Evolutionary conservation across 2,329 filamentous ascomycete genomes (phyloP).

Genomic region (Colletotrichum coccodes): DNA sequence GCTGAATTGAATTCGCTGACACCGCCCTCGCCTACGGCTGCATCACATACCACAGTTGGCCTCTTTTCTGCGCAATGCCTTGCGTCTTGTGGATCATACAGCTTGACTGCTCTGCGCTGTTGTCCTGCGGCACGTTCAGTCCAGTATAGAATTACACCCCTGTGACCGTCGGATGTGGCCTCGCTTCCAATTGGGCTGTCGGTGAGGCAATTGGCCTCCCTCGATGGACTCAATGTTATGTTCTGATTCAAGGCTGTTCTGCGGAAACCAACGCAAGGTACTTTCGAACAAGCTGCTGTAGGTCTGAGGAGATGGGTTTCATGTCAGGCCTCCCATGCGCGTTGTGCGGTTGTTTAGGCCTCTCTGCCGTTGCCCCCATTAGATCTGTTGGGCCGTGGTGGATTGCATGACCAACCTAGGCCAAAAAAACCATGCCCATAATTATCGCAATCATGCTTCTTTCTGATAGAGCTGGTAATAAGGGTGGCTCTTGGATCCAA

Average conservation of each 20-base stretch:
- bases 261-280: conserved; percentile 22
- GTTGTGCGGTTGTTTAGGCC: conserved; percentile 24
- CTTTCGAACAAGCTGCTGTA: background rate
- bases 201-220: background rate
- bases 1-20: background rate
- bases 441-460: background rate
- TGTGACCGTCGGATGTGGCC: background rate
- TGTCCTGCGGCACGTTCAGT: background rate
- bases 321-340: conserved; percentile 23
- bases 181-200: background rate
- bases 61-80: background rate
- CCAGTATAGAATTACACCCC: background rate
- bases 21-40: background rate
- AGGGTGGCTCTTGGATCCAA: background rate
- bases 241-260: background rate
- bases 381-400: background rate
- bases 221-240: background rate
- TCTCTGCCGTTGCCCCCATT: conserved; percentile 12
- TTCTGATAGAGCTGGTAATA: background rate
- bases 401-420: conserved; percentile 14
- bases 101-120: background rate
- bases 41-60: background rate
- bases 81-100: background rate
- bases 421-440: conserved; percentile 3
- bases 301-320: conserved; percentile 10